Base-by-base conservation (phyloP, 2,329 filamentous ascomycete genomes). In the Westerdykella sp. region DNA sequence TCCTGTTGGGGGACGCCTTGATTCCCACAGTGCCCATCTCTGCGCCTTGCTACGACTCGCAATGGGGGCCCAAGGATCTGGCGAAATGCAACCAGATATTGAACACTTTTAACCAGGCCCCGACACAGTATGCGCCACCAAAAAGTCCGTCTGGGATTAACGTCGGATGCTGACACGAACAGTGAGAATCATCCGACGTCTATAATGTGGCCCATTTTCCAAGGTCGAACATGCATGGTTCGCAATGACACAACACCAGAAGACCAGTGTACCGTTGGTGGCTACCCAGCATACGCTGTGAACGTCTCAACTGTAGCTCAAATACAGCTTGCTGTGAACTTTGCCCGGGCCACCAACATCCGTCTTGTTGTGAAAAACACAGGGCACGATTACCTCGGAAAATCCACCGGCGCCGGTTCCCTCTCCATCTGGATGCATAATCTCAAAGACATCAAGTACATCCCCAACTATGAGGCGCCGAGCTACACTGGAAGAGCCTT, bases 291-390 rank as follows among this genome's bases (percentile, higher is more conserved):
- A 12, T 62, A 59, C 37, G 53, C 55, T 9, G 51, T 65, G 6
- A 59, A 60, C 13, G 50, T 57, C 18, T 40, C 41, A 13, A 63
- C 53, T 5, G 57, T 64, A 13, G 57, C 59, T 1, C 60, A 65
- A 16, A 57, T 65, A 6, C 62, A 65, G 18, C 44, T 63, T 9
- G 56, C 59, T 3, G 53, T 65, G 11, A 65, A 65, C 35, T 53
- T 66, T 13, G 64, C 61, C 3, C 55, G 56, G 1, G 51, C 49
- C 1, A 43, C 55, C 6, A 63, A 65, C 40, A 54, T 67, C 16
- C 60, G 63, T 12, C 39, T 67, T 4, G 56, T 61, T 4, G 50
- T 65, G 7, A 52, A 54, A 11, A 65, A 61, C 40, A 65, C 60
- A 3, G 59, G 62, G 0, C 62, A 65, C 18, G 57, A 60, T 37